Conservation (phyloP, 2,329 filamentous ascomycete genomes). For the Arthrobotrys sphaeroides region DNA sequence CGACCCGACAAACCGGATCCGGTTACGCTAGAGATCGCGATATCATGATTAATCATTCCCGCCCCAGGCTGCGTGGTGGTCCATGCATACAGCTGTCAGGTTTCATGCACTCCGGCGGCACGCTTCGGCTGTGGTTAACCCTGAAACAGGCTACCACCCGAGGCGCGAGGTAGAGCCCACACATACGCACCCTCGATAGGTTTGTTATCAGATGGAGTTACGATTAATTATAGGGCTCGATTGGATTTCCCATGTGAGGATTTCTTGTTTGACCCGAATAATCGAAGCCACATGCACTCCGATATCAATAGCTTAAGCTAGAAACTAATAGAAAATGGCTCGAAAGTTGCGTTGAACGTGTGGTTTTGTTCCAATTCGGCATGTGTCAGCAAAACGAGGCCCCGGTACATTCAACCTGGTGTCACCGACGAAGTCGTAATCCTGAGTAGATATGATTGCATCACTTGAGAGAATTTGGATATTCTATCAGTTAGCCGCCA, state of each 20-base stretch:
- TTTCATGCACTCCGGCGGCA: constrained; percentile 17
- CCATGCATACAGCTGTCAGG: constrained; percentile 3
- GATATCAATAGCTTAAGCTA: not conserved
- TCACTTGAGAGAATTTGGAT: constrained; percentile 12
- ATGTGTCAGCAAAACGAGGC: constrained; percentile 1
- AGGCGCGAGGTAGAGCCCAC: constrained; percentile 22
- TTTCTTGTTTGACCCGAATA: not conserved
- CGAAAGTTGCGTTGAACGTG: constrained; percentile 14
- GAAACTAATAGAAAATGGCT: not conserved
- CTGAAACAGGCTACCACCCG: constrained; percentile 25
- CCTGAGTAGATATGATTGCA: not conserved
- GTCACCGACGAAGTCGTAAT: constrained; percentile 14
- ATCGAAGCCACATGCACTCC: not conserved
- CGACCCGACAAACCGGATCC: constrained; percentile 8
- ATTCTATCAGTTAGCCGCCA: constrained; percentile 9
- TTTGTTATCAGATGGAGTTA: not conserved
- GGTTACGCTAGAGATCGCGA: not conserved
- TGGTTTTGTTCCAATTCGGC: constrained; percentile 11
- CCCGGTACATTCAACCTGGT: not conserved
- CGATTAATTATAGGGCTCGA: not conserved
- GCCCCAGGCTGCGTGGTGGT: constrained; percentile 5
- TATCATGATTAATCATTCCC: not conserved
- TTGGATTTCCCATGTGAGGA: constrained; percentile 4
- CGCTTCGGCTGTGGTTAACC: constrained; percentile 34
- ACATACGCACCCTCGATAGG: not conserved